These are phyloP conservation scores for Nicotiana tabacum DNA, from an alignment of 257 asterid genomes.

Conservation along the genomic window DNA sequence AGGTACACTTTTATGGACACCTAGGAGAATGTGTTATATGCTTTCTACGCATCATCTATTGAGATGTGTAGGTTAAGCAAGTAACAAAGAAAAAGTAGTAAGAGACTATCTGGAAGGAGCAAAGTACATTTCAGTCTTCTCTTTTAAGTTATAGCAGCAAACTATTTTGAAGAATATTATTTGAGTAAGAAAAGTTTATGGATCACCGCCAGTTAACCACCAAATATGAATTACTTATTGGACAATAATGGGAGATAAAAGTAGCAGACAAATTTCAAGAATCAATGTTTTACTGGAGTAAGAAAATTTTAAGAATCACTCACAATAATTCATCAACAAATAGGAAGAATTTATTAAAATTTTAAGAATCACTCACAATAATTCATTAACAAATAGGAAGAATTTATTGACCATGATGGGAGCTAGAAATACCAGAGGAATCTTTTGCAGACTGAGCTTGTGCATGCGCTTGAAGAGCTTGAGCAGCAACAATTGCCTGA, in stretches of 20 bases:
- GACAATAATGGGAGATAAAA: constrained; percentile 9
- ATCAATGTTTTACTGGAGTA: background rate
- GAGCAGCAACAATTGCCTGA: constrained; percentile 99
- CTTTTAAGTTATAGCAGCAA: background rate
- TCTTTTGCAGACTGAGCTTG: constrained; percentile 53
- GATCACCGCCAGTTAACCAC: background rate
- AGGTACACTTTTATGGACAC: background rate
- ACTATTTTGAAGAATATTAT: background rate
- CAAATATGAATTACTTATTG: background rate
- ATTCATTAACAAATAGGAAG: background rate
- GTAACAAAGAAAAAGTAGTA: background rate
- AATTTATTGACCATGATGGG: background rate
- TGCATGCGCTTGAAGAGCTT: constrained; percentile 96
- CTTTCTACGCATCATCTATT: background rate
- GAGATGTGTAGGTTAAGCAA: background rate
- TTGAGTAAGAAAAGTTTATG: constrained; percentile 8
- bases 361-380: background rate
- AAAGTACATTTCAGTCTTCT: background rate
- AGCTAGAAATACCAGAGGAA: constrained; percentile 43
- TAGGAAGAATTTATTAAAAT: background rate
- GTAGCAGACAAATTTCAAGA: background rate
- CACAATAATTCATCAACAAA: background rate
- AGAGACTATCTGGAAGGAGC: background rate
- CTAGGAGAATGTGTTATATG: background rate
- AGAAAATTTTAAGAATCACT: background rate